Base-by-base conservation (phyloP, 257 asterid species). In the Coffea eugenioides region DNA sequence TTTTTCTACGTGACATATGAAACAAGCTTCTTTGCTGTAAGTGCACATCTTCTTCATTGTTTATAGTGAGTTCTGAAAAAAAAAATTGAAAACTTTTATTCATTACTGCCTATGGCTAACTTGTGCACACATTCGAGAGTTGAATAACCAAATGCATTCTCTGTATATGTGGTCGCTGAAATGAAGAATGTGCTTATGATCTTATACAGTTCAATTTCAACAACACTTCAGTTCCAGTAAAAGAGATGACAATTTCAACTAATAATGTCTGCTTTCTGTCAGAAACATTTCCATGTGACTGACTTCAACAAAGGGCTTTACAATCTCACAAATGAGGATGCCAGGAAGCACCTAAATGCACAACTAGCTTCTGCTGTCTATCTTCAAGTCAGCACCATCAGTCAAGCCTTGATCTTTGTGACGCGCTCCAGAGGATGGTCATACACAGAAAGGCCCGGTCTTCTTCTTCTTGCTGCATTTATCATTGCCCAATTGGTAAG, bases 321-420 rank as follows among this genome's bases (percentile, higher is more conserved):
- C 31, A 57, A 69, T 80, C 82, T 88, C 31, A 69, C 52, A 64
- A 85, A 59, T 48, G 75, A 78, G 11, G 41, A 36, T 18, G 74
- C 69, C n/a, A 54, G 82, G 0, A 83, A 86, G 73, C 85, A 73
- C 41, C 75, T 88, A 48, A 83, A 86, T 78, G 89, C 82, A 25
- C 84, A 80, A 69, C 69, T 91, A 52, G 77, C 94, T 23, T 90
- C 95, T 69, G 95, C 95, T 16, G 84, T 92, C 25, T 90, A 91
- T 80, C 94, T 91, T 68, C 97, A 90, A 91, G 94, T 90, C 25
- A 91, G 96, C 88, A 89, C 90, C 46, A 91, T 88, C 76, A 87
- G 92, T 82, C 92, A 91, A 70, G 95, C 95, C 46, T 79, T 90
- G 86, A 90, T 90, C 69, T 90, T 90, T 23, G 93, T 90, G 69